Conservation (phyloP, 192 early-diverging fungal genomes). For the Coemansia sp. region DNA sequence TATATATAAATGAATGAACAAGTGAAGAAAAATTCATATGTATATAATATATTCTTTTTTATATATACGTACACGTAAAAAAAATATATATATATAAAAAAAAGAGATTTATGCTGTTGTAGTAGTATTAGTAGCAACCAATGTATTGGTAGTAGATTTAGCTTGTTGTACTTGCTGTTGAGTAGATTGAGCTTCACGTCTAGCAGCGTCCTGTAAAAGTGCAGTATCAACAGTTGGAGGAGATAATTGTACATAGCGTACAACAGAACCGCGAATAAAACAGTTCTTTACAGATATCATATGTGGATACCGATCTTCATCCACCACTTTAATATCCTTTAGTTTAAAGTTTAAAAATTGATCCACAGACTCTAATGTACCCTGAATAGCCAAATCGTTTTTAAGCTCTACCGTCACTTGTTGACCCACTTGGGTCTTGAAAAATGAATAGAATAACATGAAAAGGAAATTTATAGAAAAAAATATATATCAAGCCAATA, state of each 20-base stretch:
- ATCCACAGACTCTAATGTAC: slow-evolving; percentile 94
- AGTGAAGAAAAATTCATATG: background rate
- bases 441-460: slow-evolving; percentile 99
- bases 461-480: background rate
- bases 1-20: background rate
- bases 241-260: slow-evolving; percentile 92
- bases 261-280: slow-evolving; percentile 98
- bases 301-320: slow-evolving; percentile 89
- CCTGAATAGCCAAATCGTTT: slow-evolving; percentile 93
- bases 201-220: slow-evolving; percentile 93
- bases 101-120: background rate
- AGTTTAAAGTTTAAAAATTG: slow-evolving; percentile 99
- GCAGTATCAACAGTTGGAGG: slow-evolving; percentile 88
- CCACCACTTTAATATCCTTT: slow-evolving; percentile 82
- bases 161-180: slow-evolving; percentile 9
- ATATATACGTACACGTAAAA: background rate
- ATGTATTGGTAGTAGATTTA: background rate
- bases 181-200: slow-evolving; percentile 74
- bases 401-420: slow-evolving; percentile 97
- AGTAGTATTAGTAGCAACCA: background rate
- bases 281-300: slow-evolving; percentile 99
- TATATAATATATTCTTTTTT: background rate
- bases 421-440: slow-evolving; percentile 97
- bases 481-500: background rate
- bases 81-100: background rate